These are phyloP conservation scores for Clarireedia hainanense DNA, from an alignment of 2,329 filamentous ascomycete genomes.

Conservation along the genomic window DNA sequence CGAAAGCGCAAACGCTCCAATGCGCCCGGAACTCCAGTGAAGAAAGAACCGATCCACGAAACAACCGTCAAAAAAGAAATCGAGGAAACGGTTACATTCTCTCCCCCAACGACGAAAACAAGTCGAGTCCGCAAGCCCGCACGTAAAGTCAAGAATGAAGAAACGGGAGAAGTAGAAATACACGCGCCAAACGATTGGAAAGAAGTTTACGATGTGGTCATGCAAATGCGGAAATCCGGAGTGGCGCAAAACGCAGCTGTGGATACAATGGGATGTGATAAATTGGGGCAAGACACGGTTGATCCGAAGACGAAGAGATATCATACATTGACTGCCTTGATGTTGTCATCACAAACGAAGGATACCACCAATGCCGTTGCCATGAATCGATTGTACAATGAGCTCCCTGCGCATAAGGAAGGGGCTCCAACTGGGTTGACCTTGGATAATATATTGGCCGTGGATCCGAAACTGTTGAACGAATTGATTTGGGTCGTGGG, in stretches of 20 bases:
- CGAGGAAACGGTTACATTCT: constrained; percentile 24
- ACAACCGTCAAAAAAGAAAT: constrained; percentile 35
- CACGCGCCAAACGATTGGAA: constrained; percentile 76
- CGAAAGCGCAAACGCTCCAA: constrained; percentile 40
- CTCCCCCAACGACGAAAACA: constrained; percentile 23
- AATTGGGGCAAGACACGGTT: constrained; percentile 3
- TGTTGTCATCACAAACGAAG: constrained; percentile 69
- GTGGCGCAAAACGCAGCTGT: constrained; percentile 71
- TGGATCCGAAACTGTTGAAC: constrained; percentile 52
- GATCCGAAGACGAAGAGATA: constrained; percentile 39
- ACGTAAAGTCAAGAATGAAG: constrained; percentile 35
- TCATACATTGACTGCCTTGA: constrained; percentile 61
- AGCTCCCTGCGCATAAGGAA: constrained; percentile 38
- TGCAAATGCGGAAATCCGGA: constrained; percentile 60
- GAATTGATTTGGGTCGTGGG: constrained; percentile 59
- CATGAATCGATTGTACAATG: constrained; percentile 57
- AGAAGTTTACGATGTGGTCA: constrained; percentile 68
- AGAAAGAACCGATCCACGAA: constrained; percentile 39
- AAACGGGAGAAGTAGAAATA: constrained; percentile 34
- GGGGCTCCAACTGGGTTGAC: constrained; percentile 41
- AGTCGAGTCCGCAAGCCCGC: constrained; percentile 40
- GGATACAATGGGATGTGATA: constrained; percentile 65
- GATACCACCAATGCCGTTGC: constrained; percentile 63
- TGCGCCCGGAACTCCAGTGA: constrained; percentile 26
- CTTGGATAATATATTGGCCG: constrained; percentile 53